Evolutionary conservation across 257 asterid genomes (phyloP).

Genomic region (Nicotiana tomentosiformis): DNA sequence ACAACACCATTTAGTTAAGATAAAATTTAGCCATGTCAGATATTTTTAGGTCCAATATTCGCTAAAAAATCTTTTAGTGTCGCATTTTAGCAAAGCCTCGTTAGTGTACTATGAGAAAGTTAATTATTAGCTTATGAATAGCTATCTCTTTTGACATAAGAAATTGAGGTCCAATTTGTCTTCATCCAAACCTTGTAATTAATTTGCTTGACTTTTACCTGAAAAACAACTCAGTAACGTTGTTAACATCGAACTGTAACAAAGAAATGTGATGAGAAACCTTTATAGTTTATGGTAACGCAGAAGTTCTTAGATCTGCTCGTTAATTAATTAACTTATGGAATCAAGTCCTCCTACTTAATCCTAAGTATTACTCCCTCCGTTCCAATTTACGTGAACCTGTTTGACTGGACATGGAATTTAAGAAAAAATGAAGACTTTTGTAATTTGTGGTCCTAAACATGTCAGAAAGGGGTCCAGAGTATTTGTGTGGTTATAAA

Average conservation of each 20-base stretch:
- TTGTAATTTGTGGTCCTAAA: no score
- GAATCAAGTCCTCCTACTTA: not conserved
- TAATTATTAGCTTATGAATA: not conserved
- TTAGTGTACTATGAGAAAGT: not conserved
- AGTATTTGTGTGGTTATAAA: no score
- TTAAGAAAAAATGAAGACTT: no score
- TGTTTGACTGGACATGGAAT: no score
- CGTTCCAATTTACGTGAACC: no score
- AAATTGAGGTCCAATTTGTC: not conserved
- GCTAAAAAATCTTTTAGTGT: no score
- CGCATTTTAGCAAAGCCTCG: no score
- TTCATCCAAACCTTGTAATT: not conserved
- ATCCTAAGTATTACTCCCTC: not conserved
- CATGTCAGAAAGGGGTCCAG: no score
- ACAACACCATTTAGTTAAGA: no score
- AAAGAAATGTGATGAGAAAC: not conserved
- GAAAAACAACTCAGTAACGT: not conserved
- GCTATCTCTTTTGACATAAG: not conserved
- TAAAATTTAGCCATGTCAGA: no score
- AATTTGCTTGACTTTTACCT: not conserved
- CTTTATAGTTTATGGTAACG: no score
- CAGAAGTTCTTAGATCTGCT: not conserved
- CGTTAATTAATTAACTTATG: not conserved
- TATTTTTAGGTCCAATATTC: no score
- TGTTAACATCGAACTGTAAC: not conserved